Evolutionary conservation across 305 asterid genomes (phyloP).

Genomic region (Fraxinus dipetala): DNA sequence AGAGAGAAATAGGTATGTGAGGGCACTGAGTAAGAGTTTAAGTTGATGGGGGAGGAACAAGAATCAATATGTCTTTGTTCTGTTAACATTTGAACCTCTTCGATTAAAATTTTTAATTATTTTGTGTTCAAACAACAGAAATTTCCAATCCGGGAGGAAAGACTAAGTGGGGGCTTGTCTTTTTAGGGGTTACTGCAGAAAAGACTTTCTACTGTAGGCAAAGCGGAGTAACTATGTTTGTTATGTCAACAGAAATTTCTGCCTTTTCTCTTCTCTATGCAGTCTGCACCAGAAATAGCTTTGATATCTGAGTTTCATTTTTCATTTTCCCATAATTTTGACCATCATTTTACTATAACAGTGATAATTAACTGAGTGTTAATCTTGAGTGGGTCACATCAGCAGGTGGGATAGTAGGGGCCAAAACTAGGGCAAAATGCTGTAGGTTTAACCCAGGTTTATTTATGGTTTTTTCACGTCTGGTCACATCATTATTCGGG

Average conservation of each 20-base stretch:
- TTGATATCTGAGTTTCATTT: conserved; percentile 38
- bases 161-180: conserved; percentile 38
- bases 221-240: conserved; percentile 24
- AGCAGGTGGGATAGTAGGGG: conserved; percentile 56
- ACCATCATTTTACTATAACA: conserved; percentile 10
- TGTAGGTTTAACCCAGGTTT: conserved; percentile 37
- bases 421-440: conserved; percentile 30
- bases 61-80: neutral
- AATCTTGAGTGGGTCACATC: conserved; percentile 75
- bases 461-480: conserved; percentile 34
- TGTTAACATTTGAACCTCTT: neutral
- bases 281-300: conserved; percentile 25
- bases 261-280: neutral
- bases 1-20: neutral
- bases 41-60: neutral
- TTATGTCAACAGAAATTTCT: conserved; percentile 13
- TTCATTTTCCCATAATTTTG: conserved; percentile 18
- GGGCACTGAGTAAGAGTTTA: neutral
- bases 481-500: conserved; percentile 53
- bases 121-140: neutral
- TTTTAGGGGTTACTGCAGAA: conserved; percentile 29
- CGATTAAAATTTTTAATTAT: neutral
- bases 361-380: conserved; percentile 45
- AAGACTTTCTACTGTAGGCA: conserved; percentile 36
- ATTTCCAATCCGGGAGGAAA: neutral